A percentile compares a stretch with the other conserved stretches of the same genome.
Conservation (phyloP, 2,329 filamentous ascomycete genomes). For the Tolypocladium inflatum region DNA sequence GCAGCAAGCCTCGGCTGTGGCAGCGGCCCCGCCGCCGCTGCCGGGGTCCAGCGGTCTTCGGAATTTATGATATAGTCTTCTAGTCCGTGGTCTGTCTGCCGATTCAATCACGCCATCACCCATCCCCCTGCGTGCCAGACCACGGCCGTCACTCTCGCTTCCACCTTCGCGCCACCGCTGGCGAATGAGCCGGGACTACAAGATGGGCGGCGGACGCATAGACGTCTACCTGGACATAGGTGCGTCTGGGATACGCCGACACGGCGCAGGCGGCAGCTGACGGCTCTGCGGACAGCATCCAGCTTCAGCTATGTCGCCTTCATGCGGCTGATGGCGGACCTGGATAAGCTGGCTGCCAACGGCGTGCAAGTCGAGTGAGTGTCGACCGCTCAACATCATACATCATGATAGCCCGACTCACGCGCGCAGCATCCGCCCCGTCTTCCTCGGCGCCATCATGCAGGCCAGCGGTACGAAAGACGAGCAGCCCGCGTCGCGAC, state of each 20-base stretch:
- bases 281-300: constrained; percentile 43
- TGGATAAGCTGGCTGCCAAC: constrained; percentile 43
- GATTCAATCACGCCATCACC: background rate
- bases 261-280: background rate
- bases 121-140: background rate
- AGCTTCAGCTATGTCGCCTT: constrained; percentile 49
- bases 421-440: constrained; percentile 51
- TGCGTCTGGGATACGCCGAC: constrained; percentile 17
- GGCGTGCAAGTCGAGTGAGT: constrained; percentile 57
- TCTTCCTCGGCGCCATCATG: constrained; percentile 63
- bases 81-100: background rate
- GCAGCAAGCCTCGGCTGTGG: background rate
- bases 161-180: background rate
- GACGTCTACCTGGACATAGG: constrained; percentile 60
- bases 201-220: constrained; percentile 53
- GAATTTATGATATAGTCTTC: background rate
- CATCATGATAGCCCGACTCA: background rate
- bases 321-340: constrained; percentile 47
- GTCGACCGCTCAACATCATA: background rate
- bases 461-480: constrained; percentile 38
- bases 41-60: background rate
- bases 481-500: background rate
- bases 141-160: background rate
- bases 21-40: background rate
- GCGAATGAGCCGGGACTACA: background rate